Percentiles rank a stretch among this genome's conserved stretches.
phyloP scores from a whole-genome alignment of 176 grass and related monocot genomes.

The Cenchrus fungigraminus region DNA sequence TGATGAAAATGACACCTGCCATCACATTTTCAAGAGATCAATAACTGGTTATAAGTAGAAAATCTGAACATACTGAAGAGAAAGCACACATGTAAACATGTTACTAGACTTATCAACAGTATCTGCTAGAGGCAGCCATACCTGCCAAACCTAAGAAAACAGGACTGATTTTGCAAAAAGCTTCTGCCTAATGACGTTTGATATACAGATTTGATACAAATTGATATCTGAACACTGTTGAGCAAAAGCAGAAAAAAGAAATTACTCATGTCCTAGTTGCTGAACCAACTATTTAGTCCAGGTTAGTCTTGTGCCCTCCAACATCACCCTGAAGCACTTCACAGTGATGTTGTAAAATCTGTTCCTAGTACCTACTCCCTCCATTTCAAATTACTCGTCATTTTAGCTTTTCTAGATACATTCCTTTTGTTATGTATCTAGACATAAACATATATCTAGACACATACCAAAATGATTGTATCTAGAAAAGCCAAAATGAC shows the following conservation, averaged over 20 bases:
- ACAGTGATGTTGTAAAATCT: background rate
- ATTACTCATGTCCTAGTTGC: background rate
- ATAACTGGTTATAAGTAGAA: background rate
- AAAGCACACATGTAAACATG: background rate
- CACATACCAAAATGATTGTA: no score
- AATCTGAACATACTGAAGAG: background rate
- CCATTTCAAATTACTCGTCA: no score
- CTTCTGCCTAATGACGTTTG: background rate
- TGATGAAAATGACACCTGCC: constrained; percentile 70
- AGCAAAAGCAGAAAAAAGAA: background rate
- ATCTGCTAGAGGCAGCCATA: background rate
- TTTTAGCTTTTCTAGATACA: no score
- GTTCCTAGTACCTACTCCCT: no score
- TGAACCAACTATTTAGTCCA: constrained; percentile 6
- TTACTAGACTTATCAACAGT: background rate
- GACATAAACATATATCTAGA: no score
- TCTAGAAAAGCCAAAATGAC: no score
- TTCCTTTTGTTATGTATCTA: no score
- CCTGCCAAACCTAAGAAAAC: constrained; percentile 1
- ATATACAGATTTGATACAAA: background rate
- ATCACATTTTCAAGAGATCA: background rate
- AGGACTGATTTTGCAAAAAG: background rate
- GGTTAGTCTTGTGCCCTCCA: background rate
- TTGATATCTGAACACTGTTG: background rate
- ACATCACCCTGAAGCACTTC: background rate